A percentile compares a stretch with the other conserved stretches of the same genome.
These are phyloP conservation scores for Abrus pulchellus DNA, from an alignment of 306 rosid genomes.

Conservation along the genomic window DNA sequence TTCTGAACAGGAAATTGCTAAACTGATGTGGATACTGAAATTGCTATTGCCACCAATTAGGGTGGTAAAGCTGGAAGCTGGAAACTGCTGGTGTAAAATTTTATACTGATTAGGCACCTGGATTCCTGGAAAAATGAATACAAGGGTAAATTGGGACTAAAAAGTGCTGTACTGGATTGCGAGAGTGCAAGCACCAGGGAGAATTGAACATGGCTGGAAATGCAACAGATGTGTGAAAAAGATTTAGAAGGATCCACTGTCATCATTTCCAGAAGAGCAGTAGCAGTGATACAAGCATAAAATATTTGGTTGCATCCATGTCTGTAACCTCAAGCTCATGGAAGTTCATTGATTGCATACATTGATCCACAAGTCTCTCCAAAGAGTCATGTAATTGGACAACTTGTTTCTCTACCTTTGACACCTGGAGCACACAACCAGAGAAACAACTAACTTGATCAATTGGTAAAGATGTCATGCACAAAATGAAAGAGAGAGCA, in stretches of 20 bases:
- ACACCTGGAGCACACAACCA: conserved; percentile 51
- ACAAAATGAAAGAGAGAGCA: too few relatives aligned
- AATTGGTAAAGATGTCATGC: too few relatives aligned
- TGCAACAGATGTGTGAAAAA: conserved; percentile 57
- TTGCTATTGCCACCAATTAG: too few relatives aligned
- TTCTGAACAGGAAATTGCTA: too few relatives aligned
- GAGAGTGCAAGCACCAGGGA: conserved; percentile 51
- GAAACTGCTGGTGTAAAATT: too few relatives aligned
- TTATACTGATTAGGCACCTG: too few relatives aligned
- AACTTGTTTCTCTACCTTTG: conserved; percentile 63
- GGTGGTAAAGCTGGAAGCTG: too few relatives aligned
- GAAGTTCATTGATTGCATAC: conserved; percentile 61
- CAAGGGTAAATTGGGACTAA: too few relatives aligned
- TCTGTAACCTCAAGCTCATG: conserved; percentile 63
- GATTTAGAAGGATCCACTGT: conserved; percentile 60
- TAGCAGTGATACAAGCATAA: conserved; percentile 72
- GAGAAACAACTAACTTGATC: not conserved
- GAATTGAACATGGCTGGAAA: conserved; percentile 56
- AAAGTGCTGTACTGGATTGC: not conserved
- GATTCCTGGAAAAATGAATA: too few relatives aligned
- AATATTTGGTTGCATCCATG: conserved; percentile 74
- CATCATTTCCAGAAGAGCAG: conserved; percentile 73
- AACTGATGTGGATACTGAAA: too few relatives aligned
- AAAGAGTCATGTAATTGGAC: conserved; percentile 51
- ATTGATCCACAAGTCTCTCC: conserved; percentile 63